Base-by-base conservation (phyloP, 495 filamentous ascomycete genomes). In the Stereocaulon alpinum region DNA sequence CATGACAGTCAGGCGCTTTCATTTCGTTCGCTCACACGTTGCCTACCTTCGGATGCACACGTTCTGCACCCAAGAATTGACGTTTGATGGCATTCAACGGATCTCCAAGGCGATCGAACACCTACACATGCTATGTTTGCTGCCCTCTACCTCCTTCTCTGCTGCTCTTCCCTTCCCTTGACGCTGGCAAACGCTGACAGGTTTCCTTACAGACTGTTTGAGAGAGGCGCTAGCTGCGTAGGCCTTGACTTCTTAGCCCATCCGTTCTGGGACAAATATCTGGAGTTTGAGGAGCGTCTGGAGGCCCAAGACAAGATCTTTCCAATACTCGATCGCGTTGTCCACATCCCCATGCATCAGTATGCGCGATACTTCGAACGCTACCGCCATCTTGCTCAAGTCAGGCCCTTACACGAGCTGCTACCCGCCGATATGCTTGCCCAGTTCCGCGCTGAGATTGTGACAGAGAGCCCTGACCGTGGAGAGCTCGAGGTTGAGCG, bases 191-290 rank as follows among this genome's bases (percentile, higher is more conserved):
- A 45, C 68, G 63, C 77, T 81, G 56, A 80, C 70, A 20, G 58
- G 10, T 12, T 48, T 55, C 30, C 57, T 45, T 40, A 53, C 70
- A 98, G 94, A 56, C 81, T 99, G 6, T 99, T 96, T 67, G 94
- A 97, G 71, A 86, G 94, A 66, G 93, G 85, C 54, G 91, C 90
- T 17, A 80, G 77, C 44, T 82, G 80, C 65, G 90, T 96, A 20
- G 93, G 94, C 17, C 79, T 96, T 34, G 93, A 99, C 72, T 99
- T 96, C 70, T 79, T 94, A 10, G 84, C 90, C 4, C 90, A 96
- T 68, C 90, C 89, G 0, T 96, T 99, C 77, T 99, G 93, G 93
- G 94, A 97, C 67, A 97, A 96, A 72, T 99, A 95, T 66, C 80
- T 97, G 55, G 93, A 96, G 66, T 97, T 91, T 66, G 93, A 97